Conservation (phyloP, 2,329 filamentous ascomycete genomes). For the Aspergillus thermomutatus region DNA sequence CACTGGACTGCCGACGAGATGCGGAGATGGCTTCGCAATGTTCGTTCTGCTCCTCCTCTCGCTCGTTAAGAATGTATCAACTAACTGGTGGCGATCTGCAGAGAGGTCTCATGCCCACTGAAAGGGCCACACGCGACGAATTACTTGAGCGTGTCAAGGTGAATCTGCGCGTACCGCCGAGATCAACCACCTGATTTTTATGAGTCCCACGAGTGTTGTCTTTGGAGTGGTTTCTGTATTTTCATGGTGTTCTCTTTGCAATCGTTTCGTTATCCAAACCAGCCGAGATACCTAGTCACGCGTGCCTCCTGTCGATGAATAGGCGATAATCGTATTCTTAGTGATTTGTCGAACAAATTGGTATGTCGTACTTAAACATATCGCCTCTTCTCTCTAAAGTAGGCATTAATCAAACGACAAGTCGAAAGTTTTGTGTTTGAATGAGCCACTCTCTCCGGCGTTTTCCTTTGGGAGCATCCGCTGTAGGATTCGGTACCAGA, state of each 20-base stretch:
- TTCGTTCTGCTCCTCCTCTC: conserved; percentile 47
- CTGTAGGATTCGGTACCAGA: conserved; percentile 64
- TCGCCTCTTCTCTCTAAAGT: neutral
- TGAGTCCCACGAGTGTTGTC: neutral
- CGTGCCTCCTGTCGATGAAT: neutral
- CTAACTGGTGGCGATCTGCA: conserved; percentile 30
- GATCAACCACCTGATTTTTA: conserved; percentile 6
- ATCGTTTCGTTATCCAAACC: neutral
- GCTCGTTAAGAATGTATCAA: neutral
- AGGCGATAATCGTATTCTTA: neutral
- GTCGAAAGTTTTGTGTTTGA: conserved; percentile 68
- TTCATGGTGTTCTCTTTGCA: neutral
- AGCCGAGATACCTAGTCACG: neutral
- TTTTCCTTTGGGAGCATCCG: conserved; percentile 55
- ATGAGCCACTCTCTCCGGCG: conserved; percentile 62
- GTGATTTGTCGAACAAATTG: neutral
- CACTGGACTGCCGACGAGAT: conserved; percentile 79
- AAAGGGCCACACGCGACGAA: conserved; percentile 59
- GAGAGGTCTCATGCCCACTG: conserved; percentile 62
- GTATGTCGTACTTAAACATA: neutral
- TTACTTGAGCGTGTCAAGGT: conserved; percentile 66
- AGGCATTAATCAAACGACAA: conserved; percentile 41
- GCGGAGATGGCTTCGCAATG: conserved; percentile 73
- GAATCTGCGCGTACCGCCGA: conserved; percentile 55
- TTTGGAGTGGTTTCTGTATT: neutral